Evolutionary conservation across 371 early-diverging fungal species (phyloP).

Genomic region (Haplosporangium sp.): DNA sequence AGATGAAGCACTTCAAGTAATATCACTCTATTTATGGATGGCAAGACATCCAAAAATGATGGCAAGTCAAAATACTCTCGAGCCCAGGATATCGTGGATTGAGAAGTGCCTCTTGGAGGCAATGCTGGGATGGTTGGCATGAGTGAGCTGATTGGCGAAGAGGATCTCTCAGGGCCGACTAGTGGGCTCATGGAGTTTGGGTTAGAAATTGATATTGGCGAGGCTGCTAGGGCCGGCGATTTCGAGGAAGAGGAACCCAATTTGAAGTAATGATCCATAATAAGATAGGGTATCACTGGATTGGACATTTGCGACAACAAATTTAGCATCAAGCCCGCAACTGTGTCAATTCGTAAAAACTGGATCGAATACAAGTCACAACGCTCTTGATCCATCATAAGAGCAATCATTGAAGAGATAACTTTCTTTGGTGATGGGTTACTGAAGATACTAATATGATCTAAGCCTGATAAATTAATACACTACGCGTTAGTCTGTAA

Average conservation of each 20-base stretch:
- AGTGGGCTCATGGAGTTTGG: neutral
- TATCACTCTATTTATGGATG: constrained; percentile 41
- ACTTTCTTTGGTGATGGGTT: constrained; percentile 53
- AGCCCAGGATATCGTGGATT: constrained; percentile 25
- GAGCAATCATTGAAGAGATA: constrained; percentile 47
- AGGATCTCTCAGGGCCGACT: neutral
- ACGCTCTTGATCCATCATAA: constrained; percentile 42
- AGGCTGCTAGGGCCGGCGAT: neutral
- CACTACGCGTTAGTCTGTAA: neutral
- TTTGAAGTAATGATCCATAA: constrained; percentile 46
- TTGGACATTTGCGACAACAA: constrained; percentile 52
- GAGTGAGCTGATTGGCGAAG: neutral
- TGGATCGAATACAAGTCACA: constrained; percentile 36
- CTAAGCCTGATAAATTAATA: constrained; percentile 22
- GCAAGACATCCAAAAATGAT: constrained; percentile 29
- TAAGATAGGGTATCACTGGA: constrained; percentile 44
- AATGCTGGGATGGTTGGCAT: constrained; percentile 29
- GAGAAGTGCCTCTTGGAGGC: constrained; percentile 1
- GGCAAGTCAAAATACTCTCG: constrained; percentile 44
- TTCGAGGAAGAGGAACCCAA: neutral
- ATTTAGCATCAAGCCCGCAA: constrained; percentile 44
- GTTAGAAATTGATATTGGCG: neutral
- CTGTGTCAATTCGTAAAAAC: constrained; percentile 51
- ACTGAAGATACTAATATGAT: constrained; percentile 37
- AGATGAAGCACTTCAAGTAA: constrained; percentile 49